Evolutionary conservation across 805 yeast genomes (phyloP).

Genomic region (Zygotorulaspora danielsina): DNA sequence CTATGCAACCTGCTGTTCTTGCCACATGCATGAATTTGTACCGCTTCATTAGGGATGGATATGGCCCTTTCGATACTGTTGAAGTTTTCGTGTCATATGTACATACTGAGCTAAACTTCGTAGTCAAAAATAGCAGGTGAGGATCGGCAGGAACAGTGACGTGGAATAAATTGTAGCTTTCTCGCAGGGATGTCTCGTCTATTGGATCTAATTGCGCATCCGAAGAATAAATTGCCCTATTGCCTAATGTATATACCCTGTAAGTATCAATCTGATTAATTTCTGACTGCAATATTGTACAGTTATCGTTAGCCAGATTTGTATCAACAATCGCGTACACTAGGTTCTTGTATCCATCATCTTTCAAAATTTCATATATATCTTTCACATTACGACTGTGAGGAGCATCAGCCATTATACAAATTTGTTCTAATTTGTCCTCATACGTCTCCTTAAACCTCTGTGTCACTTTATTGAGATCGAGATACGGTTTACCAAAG

Average conservation of each 20-base stretch:
- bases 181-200: constrained; percentile 28
- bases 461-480: constrained; percentile 38
- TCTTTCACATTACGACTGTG: constrained; percentile 44
- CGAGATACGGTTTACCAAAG: constrained; percentile 63
- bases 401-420: constrained; percentile 74
- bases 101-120: constrained; percentile 56
- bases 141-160: constrained; percentile 75
- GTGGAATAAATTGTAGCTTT: constrained; percentile 61
- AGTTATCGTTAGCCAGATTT: constrained; percentile 29
- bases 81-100: constrained; percentile 43
- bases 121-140: constrained; percentile 65
- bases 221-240: constrained; percentile 28
- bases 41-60: constrained; percentile 75
- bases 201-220: constrained; percentile 26
- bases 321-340: constrained; percentile 41
- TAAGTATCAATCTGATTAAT: neutral
- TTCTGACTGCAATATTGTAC: constrained; percentile 35
- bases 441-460: constrained; percentile 43
- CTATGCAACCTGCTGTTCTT: constrained; percentile 86
- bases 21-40: constrained; percentile 85
- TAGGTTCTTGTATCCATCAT: constrained; percentile 34
- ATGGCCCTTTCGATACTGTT: constrained; percentile 50
- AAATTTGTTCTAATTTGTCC: constrained; percentile 41
- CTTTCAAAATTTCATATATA: constrained; percentile 37
- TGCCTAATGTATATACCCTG: constrained; percentile 34